Evolutionary conservation across 768 basidiomycete genomes (phyloP), one percentile per base, ranked within the genome.

Genomic region (Pleurotus cornucopiae): DNA sequence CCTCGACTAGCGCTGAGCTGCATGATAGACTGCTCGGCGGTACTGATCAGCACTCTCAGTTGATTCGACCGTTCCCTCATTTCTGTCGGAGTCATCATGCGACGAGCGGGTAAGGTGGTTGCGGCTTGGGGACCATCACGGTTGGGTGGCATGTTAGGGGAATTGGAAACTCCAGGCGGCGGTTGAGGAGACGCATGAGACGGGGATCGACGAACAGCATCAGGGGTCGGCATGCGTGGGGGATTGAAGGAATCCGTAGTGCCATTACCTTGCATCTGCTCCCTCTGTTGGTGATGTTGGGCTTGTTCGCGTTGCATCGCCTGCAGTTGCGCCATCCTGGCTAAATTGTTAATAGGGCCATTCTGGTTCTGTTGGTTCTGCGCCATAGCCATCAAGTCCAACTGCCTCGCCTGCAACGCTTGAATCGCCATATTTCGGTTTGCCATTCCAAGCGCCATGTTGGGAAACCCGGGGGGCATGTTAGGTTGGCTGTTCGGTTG

Each of bases 191-290:
- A 66, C 14, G 68, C 61, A 67, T 76, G 73, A n/a, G 75, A 72
- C 14, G 79, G 84, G 25, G 80, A 80, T 7, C 77, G 80, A 37
- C 78, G 76, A 63, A 83, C 72, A 23, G 71, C 74, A 23, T 80
- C 77, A 60, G 70, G 62, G 26, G 67, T 67, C 25, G 67, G 53
- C 68, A 80, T 73, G 21, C 70, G 71, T n/a, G 79, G 69, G 6
- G 80, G 67, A 18, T 76, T 62, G 64, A 84, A 83, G 61, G 80
- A 74, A 55, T 83, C 82, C 18, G 68, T 2, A 21, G 41, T 59
- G 6, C 72, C 62, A 18, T 72, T 60, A 0, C 69, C 51, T 57
- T 76, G 79, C 56, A 71, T 76, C 56, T 63, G 61, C 46, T 63
- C 61, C 21, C 58, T 60, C 57, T 65, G 65, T 47, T 66, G 63